Percentiles rank a stretch among this genome's conserved stretches.
phyloP scores from a whole-genome alignment of 805 yeast species.

The Suhomyces xylopsoci region DNA sequence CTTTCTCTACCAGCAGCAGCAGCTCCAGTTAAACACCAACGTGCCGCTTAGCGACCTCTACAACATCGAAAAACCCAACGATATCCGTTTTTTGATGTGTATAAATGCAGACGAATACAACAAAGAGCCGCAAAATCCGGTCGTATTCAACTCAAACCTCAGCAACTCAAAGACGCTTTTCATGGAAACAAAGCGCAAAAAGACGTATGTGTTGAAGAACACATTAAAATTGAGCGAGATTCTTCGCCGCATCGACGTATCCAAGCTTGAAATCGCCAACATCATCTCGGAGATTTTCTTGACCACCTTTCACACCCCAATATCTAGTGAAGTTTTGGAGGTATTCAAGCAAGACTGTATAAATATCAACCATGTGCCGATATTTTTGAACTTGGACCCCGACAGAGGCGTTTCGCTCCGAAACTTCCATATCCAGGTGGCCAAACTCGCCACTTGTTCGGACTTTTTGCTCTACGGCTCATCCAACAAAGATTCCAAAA shows the following conservation, averaged over 20 bases:
- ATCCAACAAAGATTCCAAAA: neutral
- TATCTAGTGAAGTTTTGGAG: slow-evolving; percentile 16
- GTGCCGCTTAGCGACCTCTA: slow-evolving; percentile 3
- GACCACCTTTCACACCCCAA: slow-evolving; percentile 19
- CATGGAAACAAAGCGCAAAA: neutral
- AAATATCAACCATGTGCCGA: slow-evolving; percentile 44
- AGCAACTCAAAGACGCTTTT: slow-evolving; percentile 1
- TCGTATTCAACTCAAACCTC: slow-evolving; percentile 1
- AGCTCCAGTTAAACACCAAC: slow-evolving; percentile 1
- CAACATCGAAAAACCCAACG: slow-evolving; percentile 20
- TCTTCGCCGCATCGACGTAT: slow-evolving; percentile 46
- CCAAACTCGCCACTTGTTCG: slow-evolving; percentile 71
- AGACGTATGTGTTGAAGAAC: slow-evolving; percentile 39
- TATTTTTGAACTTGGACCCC: slow-evolving; percentile 62
- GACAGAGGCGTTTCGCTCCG: slow-evolving; percentile 71
- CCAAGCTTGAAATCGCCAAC: slow-evolving; percentile 30
- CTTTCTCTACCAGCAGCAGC: slow-evolving; percentile 30
- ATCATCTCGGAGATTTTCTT: slow-evolving; percentile 19
- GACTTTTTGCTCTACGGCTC: slow-evolving; percentile 67
- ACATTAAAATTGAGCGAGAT: slow-evolving; percentile 54
- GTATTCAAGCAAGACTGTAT: slow-evolving; percentile 42
- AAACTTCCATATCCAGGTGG: slow-evolving; percentile 81
- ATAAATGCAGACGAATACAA: slow-evolving; percentile 16
- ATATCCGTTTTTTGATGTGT: slow-evolving; percentile 41
- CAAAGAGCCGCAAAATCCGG: neutral